Conservation (phyloP, 2,329 filamentous ascomycete genomes). For the Aquanectria penicillioides region DNA sequence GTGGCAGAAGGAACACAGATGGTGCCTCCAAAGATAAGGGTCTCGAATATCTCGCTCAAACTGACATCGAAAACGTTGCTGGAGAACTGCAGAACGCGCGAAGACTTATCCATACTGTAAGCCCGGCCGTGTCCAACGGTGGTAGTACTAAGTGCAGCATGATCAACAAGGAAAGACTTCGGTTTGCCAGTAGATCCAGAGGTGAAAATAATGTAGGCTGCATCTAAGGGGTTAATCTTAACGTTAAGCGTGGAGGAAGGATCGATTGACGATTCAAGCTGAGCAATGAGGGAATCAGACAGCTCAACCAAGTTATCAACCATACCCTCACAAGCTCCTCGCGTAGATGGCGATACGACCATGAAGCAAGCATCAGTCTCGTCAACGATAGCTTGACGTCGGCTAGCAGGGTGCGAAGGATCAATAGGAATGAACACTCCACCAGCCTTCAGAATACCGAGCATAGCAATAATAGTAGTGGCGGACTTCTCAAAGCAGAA, state of each 20-base stretch:
- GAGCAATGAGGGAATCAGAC: background rate
- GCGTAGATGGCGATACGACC: background rate
- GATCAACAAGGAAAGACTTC: slow-evolving; percentile 58
- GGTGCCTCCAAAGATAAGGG: slow-evolving; percentile 50
- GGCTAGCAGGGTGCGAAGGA: slow-evolving; percentile 46
- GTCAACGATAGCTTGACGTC: background rate
- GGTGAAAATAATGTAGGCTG: slow-evolving; percentile 59
- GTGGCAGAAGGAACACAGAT: too few relatives aligned
- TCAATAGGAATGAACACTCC: slow-evolving; percentile 46
- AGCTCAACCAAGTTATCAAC: background rate
- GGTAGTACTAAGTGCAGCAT: slow-evolving; percentile 4
- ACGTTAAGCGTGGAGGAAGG: background rate
- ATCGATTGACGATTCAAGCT: background rate
- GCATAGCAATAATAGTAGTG: slow-evolving; percentile 38
- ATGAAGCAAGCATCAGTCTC: background rate
- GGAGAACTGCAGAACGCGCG: slow-evolving; percentile 33
- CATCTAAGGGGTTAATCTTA: background rate
- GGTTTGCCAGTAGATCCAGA: slow-evolving; percentile 65
- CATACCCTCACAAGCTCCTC: background rate
- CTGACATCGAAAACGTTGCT: slow-evolving; percentile 52
- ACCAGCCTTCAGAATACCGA: slow-evolving; percentile 48
- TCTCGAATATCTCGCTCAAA: slow-evolving; percentile 50
- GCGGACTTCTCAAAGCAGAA: slow-evolving; percentile 27
- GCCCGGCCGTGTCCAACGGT: background rate
- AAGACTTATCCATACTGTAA: background rate